Evolutionary conservation across 371 early-diverging fungal species (phyloP).

Genomic region (Mucor irregularis): DNA sequence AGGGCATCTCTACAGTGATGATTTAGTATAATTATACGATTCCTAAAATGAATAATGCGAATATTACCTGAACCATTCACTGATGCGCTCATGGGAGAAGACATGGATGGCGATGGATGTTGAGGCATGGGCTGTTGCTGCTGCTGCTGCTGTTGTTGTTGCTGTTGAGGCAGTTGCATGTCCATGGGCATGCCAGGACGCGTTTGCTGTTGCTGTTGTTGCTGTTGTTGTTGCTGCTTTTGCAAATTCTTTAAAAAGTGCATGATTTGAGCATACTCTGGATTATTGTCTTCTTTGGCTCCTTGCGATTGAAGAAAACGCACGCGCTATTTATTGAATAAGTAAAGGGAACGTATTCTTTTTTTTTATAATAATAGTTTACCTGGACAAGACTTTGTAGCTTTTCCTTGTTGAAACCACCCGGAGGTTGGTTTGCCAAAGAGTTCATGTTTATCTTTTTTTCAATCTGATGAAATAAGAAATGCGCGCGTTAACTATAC

Average conservation of each 20-base stretch:
- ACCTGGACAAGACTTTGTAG: slow-evolving; percentile 41
- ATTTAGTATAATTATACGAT: background rate
- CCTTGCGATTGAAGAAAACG: slow-evolving; percentile 55
- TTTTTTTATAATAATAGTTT: slow-evolving; percentile 3
- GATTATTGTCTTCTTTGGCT: slow-evolving; percentile 68
- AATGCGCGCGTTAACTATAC: no score
- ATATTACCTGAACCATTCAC: background rate
- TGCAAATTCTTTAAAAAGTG: slow-evolving; percentile 52
- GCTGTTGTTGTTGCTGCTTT: slow-evolving; percentile 40
- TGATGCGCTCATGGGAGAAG: background rate
- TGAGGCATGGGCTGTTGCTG: slow-evolving; percentile 30
- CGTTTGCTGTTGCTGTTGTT: slow-evolving; percentile 33
- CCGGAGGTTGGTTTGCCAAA: slow-evolving; percentile 25
- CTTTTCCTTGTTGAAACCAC: slow-evolving; percentile 39
- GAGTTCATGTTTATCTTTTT: slow-evolving; percentile 14
- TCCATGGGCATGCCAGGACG: background rate
- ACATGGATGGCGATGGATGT: background rate
- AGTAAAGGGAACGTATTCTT: background rate
- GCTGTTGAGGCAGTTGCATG: slow-evolving; percentile 29
- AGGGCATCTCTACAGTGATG: slow-evolving; percentile 6
- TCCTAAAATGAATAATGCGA: background rate
- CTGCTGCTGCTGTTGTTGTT: no score
- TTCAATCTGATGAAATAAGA: background rate
- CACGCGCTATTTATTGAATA: slow-evolving; percentile 29
- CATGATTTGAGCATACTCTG: slow-evolving; percentile 68